Base-by-base conservation (phyloP, 2,329 filamentous ascomycete genomes). In the Xylaria sp. region DNA sequence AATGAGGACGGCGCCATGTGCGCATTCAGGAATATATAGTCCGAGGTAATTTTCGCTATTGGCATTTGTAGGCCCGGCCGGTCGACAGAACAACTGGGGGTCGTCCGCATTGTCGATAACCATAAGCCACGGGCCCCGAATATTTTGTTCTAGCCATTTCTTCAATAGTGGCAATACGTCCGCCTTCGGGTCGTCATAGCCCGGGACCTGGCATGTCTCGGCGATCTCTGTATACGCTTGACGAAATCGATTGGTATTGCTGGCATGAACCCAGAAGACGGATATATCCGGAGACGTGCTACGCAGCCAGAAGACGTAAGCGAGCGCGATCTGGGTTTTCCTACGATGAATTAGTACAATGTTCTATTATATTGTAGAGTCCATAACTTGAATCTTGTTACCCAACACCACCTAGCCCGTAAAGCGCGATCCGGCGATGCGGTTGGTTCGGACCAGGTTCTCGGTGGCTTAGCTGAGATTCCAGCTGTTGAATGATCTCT, bases 261-360 rank as follows among this genome's bases (percentile, higher is more conserved):
- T 78, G 0, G 76, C 78, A 55, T 79, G 75, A 18, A 80, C 72
- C 78, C 78, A 80, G 57, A 78, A 80, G 0, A 80, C 61, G 0
- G 77, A 78, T 4, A 72, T 60, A 0, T 76, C 73, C 2, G 71
- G 71, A 12, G 43, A 56, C 12, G 36, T 56, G 10, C 72, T 8
- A 15, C 32, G 15, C 15, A 63, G 50, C 20, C 74, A 72, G 58
- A 75, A 75, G 8, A 62, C 67, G 34, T 78, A 79, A 9, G 63
- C 70, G 12, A 80, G 53, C 0, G 76, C 78, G n/a, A 79, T 75
- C 63, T 79, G 77, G 8, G 77, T 78, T 73, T 79, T 79, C 2
- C 77, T 79, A 25, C 9, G 0, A 9, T 1, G 2, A n/a, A 9
- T 76, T 25, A 73, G 68, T 15, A 23, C 2, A 56, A 15, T 18